Base-by-base conservation (phyloP, 1,139 yeast genomes). In the Taphrina deformans region DNA sequence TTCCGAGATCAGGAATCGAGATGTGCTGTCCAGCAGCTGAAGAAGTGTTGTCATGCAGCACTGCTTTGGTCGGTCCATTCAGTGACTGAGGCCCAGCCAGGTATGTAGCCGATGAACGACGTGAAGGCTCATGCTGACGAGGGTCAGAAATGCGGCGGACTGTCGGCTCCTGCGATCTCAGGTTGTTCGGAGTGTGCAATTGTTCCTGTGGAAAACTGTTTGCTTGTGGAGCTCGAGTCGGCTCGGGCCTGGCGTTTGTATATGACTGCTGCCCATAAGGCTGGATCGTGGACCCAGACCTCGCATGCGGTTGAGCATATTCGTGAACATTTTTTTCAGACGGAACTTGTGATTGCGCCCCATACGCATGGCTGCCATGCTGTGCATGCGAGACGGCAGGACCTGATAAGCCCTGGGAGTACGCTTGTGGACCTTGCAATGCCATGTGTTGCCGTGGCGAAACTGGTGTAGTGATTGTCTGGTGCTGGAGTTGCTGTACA, bases 1-100 rank as follows among this genome's bases (percentile, higher is more conserved):
- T 27, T 10, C 38, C 23, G 16, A 53, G 58, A 23, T 53, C 58
- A 5, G 58, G 58, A 9, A 53, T 23, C 29, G 58, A 53, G 29
- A 53, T 53, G n/a, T 53, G 24, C 24, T 53, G 58, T 4, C 58
- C 58, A 1, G 48, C 58, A 6, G 48, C 48, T 7, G 26, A 12
- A 21, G 48, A 46, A 18, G 48, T 24, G 16, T 4, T 31, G 21
- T 53, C 48, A 21, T 53, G 16, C 21, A 12, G 48, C 14, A 9
- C 27, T 23, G 48, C 2, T 9, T 21, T 21, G 24, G 27, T 12
- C 12, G 48, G 48, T 12, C 24, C 48, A 27, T 44, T 23, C n/a
- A n/a, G 27, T 21, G 48, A 21, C 27, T 18, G 48, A 5, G 27
- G 27, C 23, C 33, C 53, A 3, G 27, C 14, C 23, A 26, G 10